Conservation (phyloP, 208 protist species). For the Crithidia mellificae region DNA sequence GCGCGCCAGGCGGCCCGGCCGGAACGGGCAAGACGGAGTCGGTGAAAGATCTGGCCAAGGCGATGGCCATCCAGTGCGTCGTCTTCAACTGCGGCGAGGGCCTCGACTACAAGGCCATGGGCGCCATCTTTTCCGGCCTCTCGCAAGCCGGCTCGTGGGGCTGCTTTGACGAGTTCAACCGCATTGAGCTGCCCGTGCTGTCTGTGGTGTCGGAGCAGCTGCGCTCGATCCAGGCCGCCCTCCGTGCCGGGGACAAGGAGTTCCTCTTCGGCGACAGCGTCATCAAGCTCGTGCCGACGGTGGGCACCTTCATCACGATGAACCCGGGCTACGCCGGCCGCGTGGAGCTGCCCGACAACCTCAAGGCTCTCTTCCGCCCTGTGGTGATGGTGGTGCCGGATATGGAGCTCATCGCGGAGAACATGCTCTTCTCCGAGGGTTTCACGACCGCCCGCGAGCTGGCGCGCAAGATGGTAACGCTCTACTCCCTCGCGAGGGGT, state of each 20-base stretch:
- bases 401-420: slow-evolving; percentile 98
- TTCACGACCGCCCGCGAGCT: slow-evolving; percentile 95
- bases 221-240: slow-evolving; percentile 96
- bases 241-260: slow-evolving; percentile 78
- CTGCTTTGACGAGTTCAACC: slow-evolving; percentile 99
- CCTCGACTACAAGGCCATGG: slow-evolving; percentile 99
- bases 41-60: slow-evolving; percentile 98
- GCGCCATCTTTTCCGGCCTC: slow-evolving; percentile 97
- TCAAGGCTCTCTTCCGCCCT: slow-evolving; percentile 99
- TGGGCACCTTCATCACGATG: slow-evolving; percentile 99
- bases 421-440: slow-evolving; percentile 99
- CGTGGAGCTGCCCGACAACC: slow-evolving; percentile 98
- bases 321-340: slow-evolving; percentile 99
- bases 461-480: slow-evolving; percentile 99
- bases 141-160: slow-evolving; percentile 97
- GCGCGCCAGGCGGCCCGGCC: slow-evolving; percentile 94
- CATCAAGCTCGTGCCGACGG: slow-evolving; percentile 90
- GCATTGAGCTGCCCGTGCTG: slow-evolving; percentile 98
- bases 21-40: slow-evolving; percentile 98
- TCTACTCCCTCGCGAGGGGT: slow-evolving; percentile 97
- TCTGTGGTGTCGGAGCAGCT: slow-evolving; percentile 98
- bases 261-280: slow-evolving; percentile 93
- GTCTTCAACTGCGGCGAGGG: slow-evolving; percentile 99
- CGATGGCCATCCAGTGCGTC: slow-evolving; percentile 96
- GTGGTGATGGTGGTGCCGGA: slow-evolving; percentile 99